Base-by-base conservation (phyloP, 2,329 filamentous ascomycete species). In the Exophiala sp. region DNA sequence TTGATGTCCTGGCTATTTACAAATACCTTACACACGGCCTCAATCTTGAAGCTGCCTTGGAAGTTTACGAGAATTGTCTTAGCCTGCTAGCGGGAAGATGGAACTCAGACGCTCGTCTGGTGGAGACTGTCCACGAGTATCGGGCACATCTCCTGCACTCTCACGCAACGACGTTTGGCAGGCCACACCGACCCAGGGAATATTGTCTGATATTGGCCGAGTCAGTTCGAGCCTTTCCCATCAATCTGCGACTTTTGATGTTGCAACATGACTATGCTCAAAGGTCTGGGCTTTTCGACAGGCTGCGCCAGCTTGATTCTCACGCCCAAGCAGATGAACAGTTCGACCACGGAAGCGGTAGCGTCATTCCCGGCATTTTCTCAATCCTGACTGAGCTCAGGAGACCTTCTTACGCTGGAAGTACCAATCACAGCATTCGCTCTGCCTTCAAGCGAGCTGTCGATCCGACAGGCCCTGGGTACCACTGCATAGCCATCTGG, bases 181-280 rank as follows among this genome's bases (percentile, higher is more conserved):
- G 83, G 2, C 23, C 38, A 3, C 88, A 86, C 67, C 82, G 83
- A 45, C 84, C 87, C 3, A 70, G 74, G 0, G 74, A 82, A 14
- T 66, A 94, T 27, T 82, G 85, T 37, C 68, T 75, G 6, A 71
- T 82, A 10, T 69, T 95, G 1, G 68, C 72, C 3, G 68, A 73
- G 1, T 85, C 83, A 54, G 71, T 93, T 18, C 60, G 61, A 0
- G 64, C 70, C 5, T 95, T 89, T 64, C 88, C 89, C 0, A 73
- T 74, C 42, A 96, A 95, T 68, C 86, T 81, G 1, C 74, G 88
- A 4, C 83, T 96, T 54, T 74, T 94, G 1, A 73, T 78, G 1
- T 69, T 93, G 0, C 85, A 85, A 56, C 77, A 82, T n/a, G 86
- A 83, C 73, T 82, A 86, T 55, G 83, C 91, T 63, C 74, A 80